Evolutionary conservation across 129 eudicot genomes (phyloP).

Genomic region (Dittrichia graveolens): DNA sequence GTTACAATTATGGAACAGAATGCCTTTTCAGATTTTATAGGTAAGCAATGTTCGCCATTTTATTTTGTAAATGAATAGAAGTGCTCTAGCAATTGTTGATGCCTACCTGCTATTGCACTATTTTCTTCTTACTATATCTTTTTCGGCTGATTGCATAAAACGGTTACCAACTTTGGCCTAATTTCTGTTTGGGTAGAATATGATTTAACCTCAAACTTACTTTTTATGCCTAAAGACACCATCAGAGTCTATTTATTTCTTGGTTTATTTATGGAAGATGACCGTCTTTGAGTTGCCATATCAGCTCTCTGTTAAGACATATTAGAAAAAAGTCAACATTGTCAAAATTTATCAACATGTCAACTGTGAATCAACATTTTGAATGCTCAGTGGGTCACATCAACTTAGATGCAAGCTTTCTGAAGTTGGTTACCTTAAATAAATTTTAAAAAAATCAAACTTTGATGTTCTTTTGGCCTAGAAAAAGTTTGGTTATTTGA

Average conservation of each 20-base stretch:
- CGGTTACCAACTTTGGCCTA: too few species aligned
- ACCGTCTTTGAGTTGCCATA: neutral
- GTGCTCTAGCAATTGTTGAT: conserved; percentile 7
- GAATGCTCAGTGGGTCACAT: too few species aligned
- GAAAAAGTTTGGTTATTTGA: too few species aligned
- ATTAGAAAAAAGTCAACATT: neutral
- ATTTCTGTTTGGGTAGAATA: too few species aligned
- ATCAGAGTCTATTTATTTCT: neutral
- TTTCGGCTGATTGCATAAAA: neutral
- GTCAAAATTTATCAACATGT: neutral
- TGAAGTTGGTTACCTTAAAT: neutral
- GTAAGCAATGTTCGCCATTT: conserved; percentile 34
- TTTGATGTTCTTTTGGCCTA: too few species aligned
- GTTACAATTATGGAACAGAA: conserved; percentile 81
- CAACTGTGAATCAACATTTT: neutral
- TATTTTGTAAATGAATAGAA: conserved; percentile 14
- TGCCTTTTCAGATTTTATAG: conserved; percentile 89
- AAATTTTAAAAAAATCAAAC: neutral
- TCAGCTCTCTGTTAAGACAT: neutral
- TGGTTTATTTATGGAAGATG: neutral
- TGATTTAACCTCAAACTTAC: too few species aligned
- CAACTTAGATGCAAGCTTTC: neutral
- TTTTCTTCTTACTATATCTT: neutral
- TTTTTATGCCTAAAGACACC: neutral
- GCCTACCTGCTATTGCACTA: too few species aligned